Percentiles rank a stretch among this genome's conserved stretches.
Conservation (phyloP, 2,329 filamentous ascomycete genomes). For the Chrysoporthe cubensis region DNA sequence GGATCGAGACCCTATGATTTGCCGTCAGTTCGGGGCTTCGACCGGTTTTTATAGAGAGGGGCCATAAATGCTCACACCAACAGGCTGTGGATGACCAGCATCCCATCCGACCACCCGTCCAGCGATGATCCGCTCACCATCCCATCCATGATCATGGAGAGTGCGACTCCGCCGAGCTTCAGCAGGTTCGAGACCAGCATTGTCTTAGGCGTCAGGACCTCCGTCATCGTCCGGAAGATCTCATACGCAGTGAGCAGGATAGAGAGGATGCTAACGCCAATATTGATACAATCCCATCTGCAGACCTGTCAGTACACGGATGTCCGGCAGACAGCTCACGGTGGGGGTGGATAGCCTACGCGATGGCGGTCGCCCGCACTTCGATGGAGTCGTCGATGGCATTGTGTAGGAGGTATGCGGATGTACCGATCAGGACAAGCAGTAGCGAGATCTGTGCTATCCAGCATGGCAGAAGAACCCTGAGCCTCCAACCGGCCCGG, state of each 20-base stretch:
- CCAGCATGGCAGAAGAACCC: conserved; percentile 56
- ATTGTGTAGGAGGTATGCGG: conserved; percentile 55
- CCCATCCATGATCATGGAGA: conserved; percentile 55
- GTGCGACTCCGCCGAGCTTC: conserved; percentile 51
- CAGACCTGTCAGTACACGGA: neutral
- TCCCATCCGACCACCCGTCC: conserved; percentile 52
- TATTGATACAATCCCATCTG: conserved; percentile 60
- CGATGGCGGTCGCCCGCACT: conserved; percentile 38
- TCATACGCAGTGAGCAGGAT: conserved; percentile 53
- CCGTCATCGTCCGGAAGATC: conserved; percentile 50
- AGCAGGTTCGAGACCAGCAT: conserved; percentile 56
- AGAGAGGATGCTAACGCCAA: conserved; percentile 52
- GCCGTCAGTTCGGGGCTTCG: conserved; percentile 20
- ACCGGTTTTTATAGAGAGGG: neutral
- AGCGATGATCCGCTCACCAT: conserved; percentile 51
- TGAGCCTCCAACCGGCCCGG: conserved; percentile 54
- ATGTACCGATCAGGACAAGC: conserved; percentile 53
- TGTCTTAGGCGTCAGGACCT: conserved; percentile 58
- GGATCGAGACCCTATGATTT: conserved; percentile 44
- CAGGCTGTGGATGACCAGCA: conserved; percentile 51
- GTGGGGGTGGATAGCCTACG: conserved; percentile 48
- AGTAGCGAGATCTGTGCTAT: conserved; percentile 50
- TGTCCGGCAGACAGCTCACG: conserved; percentile 27
- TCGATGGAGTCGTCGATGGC: conserved; percentile 50
- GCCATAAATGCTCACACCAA: conserved; percentile 50